Evolutionary conservation across 2,329 filamentous ascomycete species (phyloP).

Genomic region (Lomentospora prolificans): DNA sequence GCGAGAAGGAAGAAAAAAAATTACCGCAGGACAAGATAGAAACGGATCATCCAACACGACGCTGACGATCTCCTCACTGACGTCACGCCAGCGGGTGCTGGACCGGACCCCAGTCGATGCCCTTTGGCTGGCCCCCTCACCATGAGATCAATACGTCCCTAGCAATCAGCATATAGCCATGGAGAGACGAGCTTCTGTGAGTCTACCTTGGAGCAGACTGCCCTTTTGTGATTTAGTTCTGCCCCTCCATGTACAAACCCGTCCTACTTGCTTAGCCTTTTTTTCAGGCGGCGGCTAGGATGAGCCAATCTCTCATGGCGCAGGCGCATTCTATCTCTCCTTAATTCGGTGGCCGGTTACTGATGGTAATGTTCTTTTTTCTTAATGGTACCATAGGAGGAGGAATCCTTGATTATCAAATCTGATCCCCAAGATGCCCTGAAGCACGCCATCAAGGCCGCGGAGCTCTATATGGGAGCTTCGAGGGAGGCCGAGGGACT

Average conservation of each 20-base stretch:
- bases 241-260: neutral
- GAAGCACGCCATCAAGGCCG: conserved; percentile 63
- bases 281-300: neutral
- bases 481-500: conserved; percentile 49
- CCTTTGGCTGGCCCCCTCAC: neutral
- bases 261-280: neutral
- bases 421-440: conserved; percentile 49
- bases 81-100: neutral
- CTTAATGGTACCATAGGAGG: conserved; percentile 19
- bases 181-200: conserved; percentile 29
- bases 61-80: neutral
- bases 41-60: neutral
- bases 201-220: conserved; percentile 2
- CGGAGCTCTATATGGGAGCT: conserved; percentile 74
- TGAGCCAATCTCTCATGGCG: neutral
- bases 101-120: neutral
- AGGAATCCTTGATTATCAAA: conserved; percentile 26
- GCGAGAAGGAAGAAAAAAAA: neutral
- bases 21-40: neutral
- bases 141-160: neutral
- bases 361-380: neutral
- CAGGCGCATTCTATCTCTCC: neutral
- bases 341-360: neutral
- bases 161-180: conserved; percentile 15
- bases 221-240: too few species aligned